These are phyloP conservation scores for Gigaspora rosea DNA, from an alignment of 192 early-diverging fungal species.

Conservation along the genomic window DNA sequence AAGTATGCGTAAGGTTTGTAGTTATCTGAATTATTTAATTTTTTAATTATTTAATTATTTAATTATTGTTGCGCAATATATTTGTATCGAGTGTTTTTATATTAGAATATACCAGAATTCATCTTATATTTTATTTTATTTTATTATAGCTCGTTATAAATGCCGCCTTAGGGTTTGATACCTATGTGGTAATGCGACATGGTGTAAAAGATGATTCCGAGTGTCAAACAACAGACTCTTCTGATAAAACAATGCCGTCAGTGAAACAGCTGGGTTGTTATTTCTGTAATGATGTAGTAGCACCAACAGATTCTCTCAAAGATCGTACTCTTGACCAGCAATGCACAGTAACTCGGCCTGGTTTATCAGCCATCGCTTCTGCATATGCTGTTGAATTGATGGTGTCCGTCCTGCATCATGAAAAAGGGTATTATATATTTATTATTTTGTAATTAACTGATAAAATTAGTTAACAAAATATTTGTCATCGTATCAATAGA, in stretches of 20 bases:
- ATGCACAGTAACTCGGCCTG: constrained; percentile 97
- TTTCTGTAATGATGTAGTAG: constrained; percentile 98
- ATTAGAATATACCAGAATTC: background rate
- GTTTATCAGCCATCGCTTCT: constrained; percentile 86
- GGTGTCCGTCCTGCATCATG: constrained; percentile 84
- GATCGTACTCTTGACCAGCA: constrained; percentile 97
- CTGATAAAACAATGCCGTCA: constrained; percentile 12
- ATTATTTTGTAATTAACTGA: background rate
- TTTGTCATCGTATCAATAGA: constrained; percentile 35
- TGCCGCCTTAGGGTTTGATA: constrained; percentile 94
- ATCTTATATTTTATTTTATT: background rate
- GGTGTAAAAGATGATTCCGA: constrained; percentile 55
- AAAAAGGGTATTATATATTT: constrained; percentile 56
- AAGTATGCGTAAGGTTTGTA: constrained; percentile 55
- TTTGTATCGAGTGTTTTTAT: constrained; percentile 2
- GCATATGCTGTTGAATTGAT: constrained; percentile 91
- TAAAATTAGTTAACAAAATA: background rate
- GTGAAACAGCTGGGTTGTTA: constrained; percentile 83
- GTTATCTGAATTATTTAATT: background rate
- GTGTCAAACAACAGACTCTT: constrained; percentile 5
- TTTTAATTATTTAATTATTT: background rate
- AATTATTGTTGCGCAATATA: background rate
- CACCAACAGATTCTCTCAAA: constrained; percentile 90
- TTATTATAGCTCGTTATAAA: constrained; percentile 78
- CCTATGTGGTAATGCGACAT: constrained; percentile 95